These are phyloP conservation scores for Penicillium fuscoglaucum DNA, from an alignment of 2,329 filamentous ascomycete species.

Conservation along the genomic window DNA sequence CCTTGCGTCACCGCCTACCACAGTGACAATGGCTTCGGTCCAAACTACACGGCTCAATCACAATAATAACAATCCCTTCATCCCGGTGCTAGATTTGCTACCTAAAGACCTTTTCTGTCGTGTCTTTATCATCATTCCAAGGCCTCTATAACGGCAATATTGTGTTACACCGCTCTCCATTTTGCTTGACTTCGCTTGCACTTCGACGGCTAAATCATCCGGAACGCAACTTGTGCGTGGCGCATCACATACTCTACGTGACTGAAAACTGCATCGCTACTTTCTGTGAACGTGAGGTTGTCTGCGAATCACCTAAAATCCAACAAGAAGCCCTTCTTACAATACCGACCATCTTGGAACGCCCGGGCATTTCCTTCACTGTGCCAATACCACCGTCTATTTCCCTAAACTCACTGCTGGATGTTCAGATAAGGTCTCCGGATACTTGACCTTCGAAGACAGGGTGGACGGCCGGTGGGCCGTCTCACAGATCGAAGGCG, in stretches of 20 bases:
- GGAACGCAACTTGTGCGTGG: not conserved
- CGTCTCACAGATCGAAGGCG: constrained; percentile 25
- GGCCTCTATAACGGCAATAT: not conserved
- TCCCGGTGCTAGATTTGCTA: not conserved
- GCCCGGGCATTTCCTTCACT: not conserved
- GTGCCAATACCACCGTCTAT: constrained; percentile 2
- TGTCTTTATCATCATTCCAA: no score
- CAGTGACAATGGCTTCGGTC: not conserved
- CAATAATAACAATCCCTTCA: not conserved
- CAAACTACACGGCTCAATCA: not conserved
- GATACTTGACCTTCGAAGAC: constrained; percentile 11
- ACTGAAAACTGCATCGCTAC: not conserved
- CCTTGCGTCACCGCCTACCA: not conserved
- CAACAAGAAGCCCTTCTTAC: not conserved
- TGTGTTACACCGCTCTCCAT: not conserved
- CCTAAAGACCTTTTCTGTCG: not conserved
- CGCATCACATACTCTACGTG: not conserved
- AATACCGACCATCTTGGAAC: not conserved
- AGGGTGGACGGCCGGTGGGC: constrained; percentile 29
- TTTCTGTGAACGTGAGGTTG: not conserved
- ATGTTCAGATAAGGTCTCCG: constrained; percentile 11
- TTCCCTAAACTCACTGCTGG: constrained; percentile 2
- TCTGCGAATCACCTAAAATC: not conserved
- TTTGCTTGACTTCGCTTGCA: not conserved
- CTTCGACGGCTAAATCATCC: not conserved